Percentiles rank a stretch among this genome's conserved stretches.
These are phyloP conservation scores for Apium graveolens DNA, from an alignment of 129 eudicot genomes.

Conservation along the genomic window DNA sequence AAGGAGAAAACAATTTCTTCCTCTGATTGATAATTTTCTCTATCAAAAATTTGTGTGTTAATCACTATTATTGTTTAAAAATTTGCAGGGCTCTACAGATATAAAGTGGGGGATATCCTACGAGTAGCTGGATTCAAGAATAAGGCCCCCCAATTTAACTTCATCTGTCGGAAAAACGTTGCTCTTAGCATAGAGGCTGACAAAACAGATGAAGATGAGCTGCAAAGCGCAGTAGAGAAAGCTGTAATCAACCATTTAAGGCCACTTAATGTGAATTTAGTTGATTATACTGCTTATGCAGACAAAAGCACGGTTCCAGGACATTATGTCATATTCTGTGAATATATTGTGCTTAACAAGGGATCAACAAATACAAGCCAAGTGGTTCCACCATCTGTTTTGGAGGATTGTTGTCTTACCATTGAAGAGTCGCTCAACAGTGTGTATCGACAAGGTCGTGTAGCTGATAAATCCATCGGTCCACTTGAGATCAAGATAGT, in stretches of 20 bases:
- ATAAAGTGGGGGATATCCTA: neutral
- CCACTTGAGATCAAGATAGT: neutral
- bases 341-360: neutral
- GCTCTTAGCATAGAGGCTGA: conserved; percentile 1
- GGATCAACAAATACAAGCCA: neutral
- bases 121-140: neutral
- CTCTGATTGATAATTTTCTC: neutral
- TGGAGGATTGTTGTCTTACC: neutral
- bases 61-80: neutral
- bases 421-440: conserved; percentile 1
- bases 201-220: neutral
- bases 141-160: neutral
- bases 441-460: conserved; percentile 2
- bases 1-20: neutral
- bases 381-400: neutral
- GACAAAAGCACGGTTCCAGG: neutral
- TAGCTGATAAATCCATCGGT: neutral
- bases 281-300: neutral
- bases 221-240: neutral
- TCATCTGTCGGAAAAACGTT: neutral
- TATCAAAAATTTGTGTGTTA: neutral
- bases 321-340: neutral
- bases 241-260: neutral
- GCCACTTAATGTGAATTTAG: neutral
- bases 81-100: neutral